Conservation (phyloP, 2,329 filamentous ascomycete species). For the Nannizziopsis arthrosporioides region DNA sequence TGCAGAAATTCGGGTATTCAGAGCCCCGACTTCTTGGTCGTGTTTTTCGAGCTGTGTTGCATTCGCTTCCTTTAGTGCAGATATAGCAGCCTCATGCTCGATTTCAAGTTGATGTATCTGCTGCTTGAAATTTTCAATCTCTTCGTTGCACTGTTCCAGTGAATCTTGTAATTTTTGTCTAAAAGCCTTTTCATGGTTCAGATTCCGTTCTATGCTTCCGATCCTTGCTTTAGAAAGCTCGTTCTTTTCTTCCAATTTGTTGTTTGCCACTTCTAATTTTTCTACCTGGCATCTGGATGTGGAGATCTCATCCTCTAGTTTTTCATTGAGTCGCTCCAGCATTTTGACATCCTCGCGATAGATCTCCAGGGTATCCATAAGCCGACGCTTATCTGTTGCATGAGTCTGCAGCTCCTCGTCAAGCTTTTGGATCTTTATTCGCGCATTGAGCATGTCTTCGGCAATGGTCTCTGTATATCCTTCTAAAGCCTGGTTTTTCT, state of each 20-base stretch:
- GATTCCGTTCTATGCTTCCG: constrained; percentile 25
- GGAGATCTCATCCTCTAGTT: constrained; percentile 30
- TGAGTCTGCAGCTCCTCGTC: constrained; percentile 33
- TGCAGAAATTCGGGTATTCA: constrained; percentile 34
- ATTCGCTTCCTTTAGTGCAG: constrained; percentile 19
- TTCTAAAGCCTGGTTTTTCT: constrained; percentile 30
- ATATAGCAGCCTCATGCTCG: constrained; percentile 20
- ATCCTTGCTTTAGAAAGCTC: constrained; percentile 24
- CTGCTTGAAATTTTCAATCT: constrained; percentile 26
- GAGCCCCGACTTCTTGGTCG: constrained; percentile 27
- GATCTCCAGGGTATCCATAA: constrained; percentile 33
- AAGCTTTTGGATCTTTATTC: constrained; percentile 33
- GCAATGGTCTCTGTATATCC: constrained; percentile 32
- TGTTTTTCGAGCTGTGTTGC: constrained; percentile 20
- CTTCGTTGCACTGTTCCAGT: constrained; percentile 29
- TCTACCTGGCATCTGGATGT: constrained; percentile 23
- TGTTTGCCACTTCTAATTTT: constrained; percentile 26
- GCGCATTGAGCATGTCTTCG: constrained; percentile 35
- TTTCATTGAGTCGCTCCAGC: constrained; percentile 33
- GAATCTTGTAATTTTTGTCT: constrained; percentile 27
- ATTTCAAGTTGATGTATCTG: constrained; percentile 27
- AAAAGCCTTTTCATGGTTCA: constrained; percentile 25
- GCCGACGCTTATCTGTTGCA: constrained; percentile 31
- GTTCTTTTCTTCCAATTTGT: constrained; percentile 28
- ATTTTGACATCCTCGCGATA: constrained; percentile 35